Evolutionary conservation across 2,329 filamentous ascomycete species (phyloP), one percentile per base, ranked within the genome.

Genomic region (Curvularia lunata): DNA sequence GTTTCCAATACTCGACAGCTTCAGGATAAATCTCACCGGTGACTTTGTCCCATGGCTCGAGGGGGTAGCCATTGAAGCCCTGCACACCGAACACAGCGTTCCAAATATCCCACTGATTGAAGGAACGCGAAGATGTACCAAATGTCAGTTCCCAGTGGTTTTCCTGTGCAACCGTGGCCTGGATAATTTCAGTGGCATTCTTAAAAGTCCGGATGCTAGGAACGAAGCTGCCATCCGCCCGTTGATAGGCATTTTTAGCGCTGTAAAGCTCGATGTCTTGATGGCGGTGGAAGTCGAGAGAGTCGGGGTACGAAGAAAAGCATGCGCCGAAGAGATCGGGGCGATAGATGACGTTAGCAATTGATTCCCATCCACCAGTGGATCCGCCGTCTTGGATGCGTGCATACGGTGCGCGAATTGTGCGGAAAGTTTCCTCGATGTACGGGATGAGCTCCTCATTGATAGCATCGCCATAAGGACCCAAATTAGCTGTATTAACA

Each of bases 11-110:
- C 27, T 73, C 65, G 0, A 78, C 74, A 4, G 75, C 75, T 16
- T 71, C 73, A 0, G 65, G 73, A 45, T 76, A 77, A 5, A 78
- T 75, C 32, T 78, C 74, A 13, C 75, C 75, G 0, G 75, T 76
- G 25, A 76, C 73, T 53, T 78, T 78, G 56, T 78, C 71, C 76
- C 76, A 77, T 0, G 76, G 69, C 58, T 75, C 75, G 7, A 78
- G 71, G 8, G 75, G 75, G 47, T 78, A 78, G 37, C 68, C 64
- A 59, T 78, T 78, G 43, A 69, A 66, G 4, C 75, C 75, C 45
- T 78, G 75, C 0, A 67, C 69, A 7, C 74, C 72, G 23, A 77
- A 78, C 1, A 78, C 73, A 8, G 75, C 72, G 27, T 76, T 71
- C 75, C 75, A 78, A 16, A 75, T 42, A 53, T 78, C 76, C 75